A percentile compares a stretch with the other conserved stretches of the same genome.
phyloP scores from a whole-genome alignment of 1,284 basidiomycete species.

The Microbotryum lychnidis-dioicae region DNA sequence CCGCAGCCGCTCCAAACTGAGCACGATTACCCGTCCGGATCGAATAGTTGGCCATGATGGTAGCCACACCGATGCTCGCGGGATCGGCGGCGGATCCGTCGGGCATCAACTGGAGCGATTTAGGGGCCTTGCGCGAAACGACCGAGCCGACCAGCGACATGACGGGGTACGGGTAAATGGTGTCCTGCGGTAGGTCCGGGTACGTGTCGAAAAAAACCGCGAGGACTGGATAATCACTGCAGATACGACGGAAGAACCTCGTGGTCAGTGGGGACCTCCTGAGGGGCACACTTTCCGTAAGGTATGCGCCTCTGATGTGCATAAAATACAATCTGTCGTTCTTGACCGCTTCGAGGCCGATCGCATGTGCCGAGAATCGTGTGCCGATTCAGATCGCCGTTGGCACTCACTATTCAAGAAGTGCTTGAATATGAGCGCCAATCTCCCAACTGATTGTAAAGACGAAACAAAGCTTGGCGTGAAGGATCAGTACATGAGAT shows the following conservation, averaged over 20 bases:
- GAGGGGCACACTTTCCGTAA: no score
- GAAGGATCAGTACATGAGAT: no score
- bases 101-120: constrained; percentile 34
- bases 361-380: no score
- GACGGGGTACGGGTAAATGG: constrained; percentile 8
- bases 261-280: no score
- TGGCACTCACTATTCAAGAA: constrained; percentile 49
- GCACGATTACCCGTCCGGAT: not conserved
- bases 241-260: no score
- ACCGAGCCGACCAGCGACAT: constrained; percentile 12
- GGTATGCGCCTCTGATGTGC: no score
- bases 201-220: constrained; percentile 52
- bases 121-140: constrained; percentile 4
- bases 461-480: no score
- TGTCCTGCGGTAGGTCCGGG: constrained; percentile 14
- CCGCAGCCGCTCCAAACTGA: constrained; percentile 11
- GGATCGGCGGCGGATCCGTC: constrained; percentile 70
- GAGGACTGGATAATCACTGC: constrained; percentile 50
- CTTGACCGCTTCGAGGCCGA: no score
- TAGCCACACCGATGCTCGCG: constrained; percentile 66
- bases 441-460: constrained; percentile 60
- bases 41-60: constrained; percentile 54
- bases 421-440: constrained; percentile 62
- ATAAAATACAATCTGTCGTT: no score
- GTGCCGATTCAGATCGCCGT: no score